These are phyloP conservation scores for Castanopsis chinensis DNA, from an alignment of 306 rosid genomes.

Conservation along the genomic window DNA sequence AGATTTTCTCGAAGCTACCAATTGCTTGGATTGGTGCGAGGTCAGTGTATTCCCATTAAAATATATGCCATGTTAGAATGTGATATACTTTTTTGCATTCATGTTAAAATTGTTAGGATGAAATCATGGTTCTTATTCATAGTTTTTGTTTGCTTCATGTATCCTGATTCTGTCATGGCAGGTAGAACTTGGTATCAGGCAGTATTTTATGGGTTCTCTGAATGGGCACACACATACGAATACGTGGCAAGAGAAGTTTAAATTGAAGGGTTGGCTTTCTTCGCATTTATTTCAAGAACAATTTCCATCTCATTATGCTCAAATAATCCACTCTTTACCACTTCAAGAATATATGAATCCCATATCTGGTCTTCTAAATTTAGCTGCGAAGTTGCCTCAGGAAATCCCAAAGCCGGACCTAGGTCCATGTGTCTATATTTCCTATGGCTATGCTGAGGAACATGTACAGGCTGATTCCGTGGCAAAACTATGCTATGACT, in stretches of 20 bases:
- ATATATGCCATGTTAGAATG: constrained; percentile 3
- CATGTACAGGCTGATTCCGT: constrained; percentile 50
- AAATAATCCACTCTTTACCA: constrained; percentile 72
- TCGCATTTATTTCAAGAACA: constrained; percentile 83
- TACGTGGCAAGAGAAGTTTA: constrained; percentile 67
- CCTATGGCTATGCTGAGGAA: constrained; percentile 70
- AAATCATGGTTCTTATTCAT: neutral
- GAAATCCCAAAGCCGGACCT: constrained; percentile 64
- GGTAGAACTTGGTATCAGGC: constrained; percentile 90
- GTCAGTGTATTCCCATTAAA: constrained; percentile 47
- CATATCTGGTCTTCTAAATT: constrained; percentile 71
- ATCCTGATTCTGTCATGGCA: constrained; percentile 40
- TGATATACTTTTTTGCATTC: constrained; percentile 5
- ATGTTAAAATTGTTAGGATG: neutral
- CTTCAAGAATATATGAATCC: constrained; percentile 97
- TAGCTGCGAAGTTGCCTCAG: constrained; percentile 74
- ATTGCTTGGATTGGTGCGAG: constrained; percentile 96
- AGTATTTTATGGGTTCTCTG: constrained; percentile 78
- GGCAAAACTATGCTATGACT: constrained; percentile 65
- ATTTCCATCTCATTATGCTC: constrained; percentile 85
- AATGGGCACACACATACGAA: constrained; percentile 52
- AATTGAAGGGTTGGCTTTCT: constrained; percentile 86
- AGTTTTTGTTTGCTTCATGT: neutral
- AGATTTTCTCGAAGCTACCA: constrained; percentile 52
- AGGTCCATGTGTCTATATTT: constrained; percentile 78